These are phyloP conservation scores for Kwoniella mangroviensis DNA, from an alignment of 768 basidiomycete genomes.

Conservation along the genomic window DNA sequence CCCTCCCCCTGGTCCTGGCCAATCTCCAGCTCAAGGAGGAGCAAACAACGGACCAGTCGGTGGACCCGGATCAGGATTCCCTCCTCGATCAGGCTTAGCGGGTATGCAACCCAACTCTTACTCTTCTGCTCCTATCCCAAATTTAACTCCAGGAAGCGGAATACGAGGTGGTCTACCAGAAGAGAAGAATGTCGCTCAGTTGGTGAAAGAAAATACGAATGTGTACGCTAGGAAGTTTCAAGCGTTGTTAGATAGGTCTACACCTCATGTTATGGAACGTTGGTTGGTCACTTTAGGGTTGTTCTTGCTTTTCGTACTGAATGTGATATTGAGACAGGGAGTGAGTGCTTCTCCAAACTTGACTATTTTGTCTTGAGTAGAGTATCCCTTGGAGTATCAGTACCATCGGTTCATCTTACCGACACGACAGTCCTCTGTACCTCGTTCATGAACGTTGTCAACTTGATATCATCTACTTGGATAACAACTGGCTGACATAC, in stretches of 20 bases:
- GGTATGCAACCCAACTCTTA: conserved; percentile 45
- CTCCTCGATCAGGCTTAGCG: conserved; percentile 50
- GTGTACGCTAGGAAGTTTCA: conserved; percentile 65
- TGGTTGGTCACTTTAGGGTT: conserved; percentile 80
- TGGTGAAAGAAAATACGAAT: conserved; percentile 53
- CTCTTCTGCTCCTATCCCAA: conserved; percentile 36
- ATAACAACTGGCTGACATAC: not conserved
- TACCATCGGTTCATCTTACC: not conserved
- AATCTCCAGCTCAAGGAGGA: not conserved
- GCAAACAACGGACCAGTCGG: conserved; percentile 12
- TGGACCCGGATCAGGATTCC: conserved; percentile 57
- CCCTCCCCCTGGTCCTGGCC: conserved; percentile 19
- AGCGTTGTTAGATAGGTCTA: conserved; percentile 85
- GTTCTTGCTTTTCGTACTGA: conserved; percentile 74
- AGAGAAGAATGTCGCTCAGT: conserved; percentile 58
- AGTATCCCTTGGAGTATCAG: no score
- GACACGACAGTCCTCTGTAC: not conserved
- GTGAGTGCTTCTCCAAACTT: conserved; percentile 62
- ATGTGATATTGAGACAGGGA: conserved; percentile 87
- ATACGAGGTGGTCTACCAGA: conserved; percentile 47
- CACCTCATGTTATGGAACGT: conserved; percentile 84
- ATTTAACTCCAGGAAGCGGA: conserved; percentile 37
- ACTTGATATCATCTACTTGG: no score
- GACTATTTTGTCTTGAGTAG: no score
- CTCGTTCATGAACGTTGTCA: no score